Evolutionary conservation across 2,329 filamentous ascomycete species (phyloP).

Genomic region (Ascochyta lentis): DNA sequence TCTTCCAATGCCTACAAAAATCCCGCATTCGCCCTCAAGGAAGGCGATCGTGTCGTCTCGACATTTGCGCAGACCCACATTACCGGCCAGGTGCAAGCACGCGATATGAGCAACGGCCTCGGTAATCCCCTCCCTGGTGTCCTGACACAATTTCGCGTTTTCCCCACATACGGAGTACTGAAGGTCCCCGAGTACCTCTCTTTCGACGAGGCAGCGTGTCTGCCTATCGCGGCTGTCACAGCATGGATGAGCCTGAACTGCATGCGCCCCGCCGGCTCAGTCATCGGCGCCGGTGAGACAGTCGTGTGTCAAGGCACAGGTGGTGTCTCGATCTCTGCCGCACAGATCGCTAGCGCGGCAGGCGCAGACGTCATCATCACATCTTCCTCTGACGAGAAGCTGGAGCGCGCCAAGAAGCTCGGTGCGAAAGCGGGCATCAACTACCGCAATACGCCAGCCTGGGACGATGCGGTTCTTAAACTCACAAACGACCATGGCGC

Average conservation of each 20-base stretch:
- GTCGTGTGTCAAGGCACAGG: conserved; percentile 54
- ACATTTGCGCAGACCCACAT: conserved; percentile 67
- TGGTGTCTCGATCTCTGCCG: conserved; percentile 51
- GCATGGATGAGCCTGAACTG: conserved; percentile 72
- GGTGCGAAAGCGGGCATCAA: conserved; percentile 68
- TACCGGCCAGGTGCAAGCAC: conserved; percentile 64
- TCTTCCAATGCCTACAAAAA: conserved; percentile 56
- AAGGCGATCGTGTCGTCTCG: conserved; percentile 70
- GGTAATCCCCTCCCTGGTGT: conserved; percentile 67
- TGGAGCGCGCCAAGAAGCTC: conserved; percentile 58
- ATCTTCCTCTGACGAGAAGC: conserved; percentile 63
- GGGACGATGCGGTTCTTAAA: conserved; percentile 65
- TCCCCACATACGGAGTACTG: conserved; percentile 63
- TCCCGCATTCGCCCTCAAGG: conserved; percentile 36
- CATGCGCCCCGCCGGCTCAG: conserved; percentile 61
- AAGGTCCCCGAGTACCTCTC: conserved; percentile 63
- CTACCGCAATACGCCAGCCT: conserved; percentile 64
- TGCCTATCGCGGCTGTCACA: conserved; percentile 68
- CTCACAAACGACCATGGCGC: conserved; percentile 52
- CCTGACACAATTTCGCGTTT: conserved; percentile 66
- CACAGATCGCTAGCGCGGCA: conserved; percentile 52
- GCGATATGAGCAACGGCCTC: conserved; percentile 63
- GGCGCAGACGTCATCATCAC: conserved; percentile 63
- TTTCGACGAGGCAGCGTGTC: conserved; percentile 65
- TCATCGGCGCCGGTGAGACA: conserved; percentile 51